These are phyloP conservation scores for Candida oleophila DNA, from an alignment of 805 yeast species.

Conservation along the genomic window DNA sequence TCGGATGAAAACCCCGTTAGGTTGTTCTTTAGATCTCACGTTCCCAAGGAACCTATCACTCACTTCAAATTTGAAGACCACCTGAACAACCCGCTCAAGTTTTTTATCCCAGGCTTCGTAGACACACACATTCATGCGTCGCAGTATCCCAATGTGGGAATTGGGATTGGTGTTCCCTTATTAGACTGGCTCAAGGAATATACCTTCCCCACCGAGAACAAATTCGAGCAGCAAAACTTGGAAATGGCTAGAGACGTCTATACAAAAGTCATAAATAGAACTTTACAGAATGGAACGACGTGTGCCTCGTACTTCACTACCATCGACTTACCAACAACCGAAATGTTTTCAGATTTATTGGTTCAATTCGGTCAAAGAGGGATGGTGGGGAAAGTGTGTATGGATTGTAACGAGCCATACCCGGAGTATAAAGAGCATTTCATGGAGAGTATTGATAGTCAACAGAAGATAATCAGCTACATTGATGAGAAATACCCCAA, in stretches of 20 bases:
- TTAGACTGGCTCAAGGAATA: slow-evolving; percentile 86
- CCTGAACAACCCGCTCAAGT: slow-evolving; percentile 41
- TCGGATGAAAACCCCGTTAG: slow-evolving; percentile 14
- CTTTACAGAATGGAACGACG: slow-evolving; percentile 82
- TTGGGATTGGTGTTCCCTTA: slow-evolving; percentile 81
- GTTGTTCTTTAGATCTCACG: slow-evolving; percentile 15
- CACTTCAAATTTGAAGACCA: slow-evolving; percentile 22
- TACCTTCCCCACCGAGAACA: slow-evolving; percentile 86
- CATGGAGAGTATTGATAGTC: slow-evolving; percentile 54
- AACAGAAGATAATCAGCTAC: slow-evolving; percentile 47
- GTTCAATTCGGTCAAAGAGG: slow-evolving; percentile 78
- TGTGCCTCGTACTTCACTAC: slow-evolving; percentile 92
- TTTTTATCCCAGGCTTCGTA: slow-evolving; percentile 58
- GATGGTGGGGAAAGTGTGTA: slow-evolving; percentile 88
- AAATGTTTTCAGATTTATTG: slow-evolving; percentile 71
- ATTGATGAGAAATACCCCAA: slow-evolving; percentile 50
- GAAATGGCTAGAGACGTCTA: slow-evolving; percentile 62
- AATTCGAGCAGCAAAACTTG: slow-evolving; percentile 48
- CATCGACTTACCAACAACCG: slow-evolving; percentile 74
- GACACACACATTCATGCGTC: slow-evolving; percentile 49
- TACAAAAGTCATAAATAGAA: slow-evolving; percentile 61
- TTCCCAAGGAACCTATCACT: slow-evolving; percentile 1
- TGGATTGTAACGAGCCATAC: slow-evolving; percentile 68
- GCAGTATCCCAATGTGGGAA: slow-evolving; percentile 46
- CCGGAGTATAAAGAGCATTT: slow-evolving; percentile 70